phyloP scores from a whole-genome alignment of 1,284 basidiomycete genomes.

The Porodaedalea pini region DNA sequence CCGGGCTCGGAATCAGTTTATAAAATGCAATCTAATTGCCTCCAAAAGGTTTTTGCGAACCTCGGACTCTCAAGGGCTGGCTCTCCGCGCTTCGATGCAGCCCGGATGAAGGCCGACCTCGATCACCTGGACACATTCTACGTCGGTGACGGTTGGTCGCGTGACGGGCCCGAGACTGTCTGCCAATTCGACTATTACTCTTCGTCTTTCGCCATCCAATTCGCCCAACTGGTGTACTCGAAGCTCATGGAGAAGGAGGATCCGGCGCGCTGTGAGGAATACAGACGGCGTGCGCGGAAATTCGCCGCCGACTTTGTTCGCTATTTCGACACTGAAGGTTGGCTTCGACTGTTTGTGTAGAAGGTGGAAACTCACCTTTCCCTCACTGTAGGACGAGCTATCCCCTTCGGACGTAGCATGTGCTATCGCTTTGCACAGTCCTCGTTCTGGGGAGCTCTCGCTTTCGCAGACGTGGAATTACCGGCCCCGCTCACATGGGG shows the following conservation, averaged over 20 bases:
- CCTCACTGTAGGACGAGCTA: slow-evolving; percentile 56
- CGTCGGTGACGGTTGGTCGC: slow-evolving; percentile 71
- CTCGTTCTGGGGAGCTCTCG: slow-evolving; percentile 71
- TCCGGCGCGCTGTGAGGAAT: slow-evolving; percentile 61
- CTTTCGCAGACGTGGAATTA: slow-evolving; percentile 65
- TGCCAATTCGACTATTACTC: slow-evolving; percentile 80
- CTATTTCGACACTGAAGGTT: slow-evolving; percentile 72
- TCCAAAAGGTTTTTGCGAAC: slow-evolving; percentile 65
- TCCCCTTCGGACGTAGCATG: slow-evolving; percentile 74
- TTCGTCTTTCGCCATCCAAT: slow-evolving; percentile 77
- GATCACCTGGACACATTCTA: slow-evolving; percentile 79
- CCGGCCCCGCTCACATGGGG: slow-evolving; percentile 73
- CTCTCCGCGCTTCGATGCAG: slow-evolving; percentile 52
- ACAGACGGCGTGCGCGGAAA: slow-evolving; percentile 55
- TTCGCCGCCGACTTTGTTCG: slow-evolving; percentile 71
- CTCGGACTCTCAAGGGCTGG: slow-evolving; percentile 63
- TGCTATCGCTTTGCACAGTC: slow-evolving; percentile 79
- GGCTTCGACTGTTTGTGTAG: slow-evolving; percentile 10
- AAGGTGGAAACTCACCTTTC: not conserved
- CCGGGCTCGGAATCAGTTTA: not conserved
- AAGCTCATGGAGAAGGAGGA: slow-evolving; percentile 63
- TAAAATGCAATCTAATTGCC: slow-evolving; percentile 4
- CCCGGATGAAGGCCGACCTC: slow-evolving; percentile 70
- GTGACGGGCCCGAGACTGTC: slow-evolving; percentile 74
- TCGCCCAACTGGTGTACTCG: slow-evolving; percentile 68